These are phyloP conservation scores for Hanseniaspora vineae DNA, from an alignment of 805 yeast genomes.

Conservation along the genomic window DNA sequence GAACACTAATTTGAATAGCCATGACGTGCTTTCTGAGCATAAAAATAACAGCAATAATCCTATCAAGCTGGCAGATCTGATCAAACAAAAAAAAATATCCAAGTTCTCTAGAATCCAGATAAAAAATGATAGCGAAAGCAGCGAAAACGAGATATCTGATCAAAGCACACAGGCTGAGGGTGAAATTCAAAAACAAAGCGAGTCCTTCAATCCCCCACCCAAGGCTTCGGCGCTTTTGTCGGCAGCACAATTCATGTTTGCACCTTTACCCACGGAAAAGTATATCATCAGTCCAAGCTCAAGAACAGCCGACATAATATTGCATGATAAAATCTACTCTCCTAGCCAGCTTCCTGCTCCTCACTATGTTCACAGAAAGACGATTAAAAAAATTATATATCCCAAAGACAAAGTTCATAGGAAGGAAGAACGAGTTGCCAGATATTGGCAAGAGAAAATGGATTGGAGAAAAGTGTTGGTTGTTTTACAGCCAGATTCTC, in stretches of 20 bases:
- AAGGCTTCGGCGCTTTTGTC: constrained; percentile 68
- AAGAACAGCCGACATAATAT: constrained; percentile 46
- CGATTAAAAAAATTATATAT: constrained; percentile 18
- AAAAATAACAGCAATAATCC: too few relatives aligned
- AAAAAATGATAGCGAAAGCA: too few relatives aligned
- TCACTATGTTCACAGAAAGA: constrained; percentile 21
- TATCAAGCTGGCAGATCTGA: too few relatives aligned
- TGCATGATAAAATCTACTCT: constrained; percentile 70
- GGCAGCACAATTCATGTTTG: constrained; percentile 62
- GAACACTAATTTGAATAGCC: too few relatives aligned
- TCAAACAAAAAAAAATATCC: too few relatives aligned
- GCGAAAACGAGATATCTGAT: too few relatives aligned
- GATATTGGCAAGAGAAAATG: constrained; percentile 75
- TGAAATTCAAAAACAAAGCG: neutral
- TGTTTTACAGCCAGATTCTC: constrained; percentile 82
- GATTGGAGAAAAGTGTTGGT: constrained; percentile 89
- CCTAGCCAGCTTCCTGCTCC: constrained; percentile 54
- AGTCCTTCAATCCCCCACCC: constrained; percentile 37
- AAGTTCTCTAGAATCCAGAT: too few relatives aligned
- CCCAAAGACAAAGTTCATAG: constrained; percentile 21
- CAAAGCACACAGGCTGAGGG: too few relatives aligned
- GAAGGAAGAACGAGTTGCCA: constrained; percentile 61
- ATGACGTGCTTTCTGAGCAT: too few relatives aligned
- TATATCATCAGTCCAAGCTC: constrained; percentile 56
- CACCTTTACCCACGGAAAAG: constrained; percentile 63